Conservation (phyloP, 768 basidiomycete species). For the Tricholoma terreum region DNA sequence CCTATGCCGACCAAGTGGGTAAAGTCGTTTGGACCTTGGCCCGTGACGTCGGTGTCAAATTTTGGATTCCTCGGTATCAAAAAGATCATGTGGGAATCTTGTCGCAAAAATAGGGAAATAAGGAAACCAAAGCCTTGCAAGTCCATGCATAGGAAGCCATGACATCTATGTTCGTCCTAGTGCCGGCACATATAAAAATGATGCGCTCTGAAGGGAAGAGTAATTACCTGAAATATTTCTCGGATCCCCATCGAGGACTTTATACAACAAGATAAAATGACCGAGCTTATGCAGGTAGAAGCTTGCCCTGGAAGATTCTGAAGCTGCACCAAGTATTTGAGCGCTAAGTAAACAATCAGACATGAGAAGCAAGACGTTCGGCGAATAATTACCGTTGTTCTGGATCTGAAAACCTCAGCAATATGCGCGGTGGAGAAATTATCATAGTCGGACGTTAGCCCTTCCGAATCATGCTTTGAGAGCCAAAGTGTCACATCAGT, state of each 20-base stretch:
- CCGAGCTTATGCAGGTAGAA: not conserved
- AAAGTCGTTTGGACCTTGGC: too few species aligned
- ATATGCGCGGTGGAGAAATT: constrained; percentile 24
- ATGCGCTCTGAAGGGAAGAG: not conserved
- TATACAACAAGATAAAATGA: not conserved
- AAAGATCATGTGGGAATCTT: too few species aligned
- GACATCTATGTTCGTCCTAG: too few species aligned
- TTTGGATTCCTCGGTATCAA: too few species aligned
- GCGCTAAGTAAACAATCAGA: constrained; percentile 24
- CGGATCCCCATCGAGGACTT: not conserved
- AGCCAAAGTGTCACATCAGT: constrained; percentile 78
- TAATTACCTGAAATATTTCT: not conserved
- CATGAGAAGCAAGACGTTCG: not conserved
- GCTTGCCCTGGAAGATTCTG: constrained; percentile 30
- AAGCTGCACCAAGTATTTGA: constrained; percentile 40
- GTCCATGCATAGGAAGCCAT: too few species aligned
- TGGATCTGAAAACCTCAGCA: constrained; percentile 44
- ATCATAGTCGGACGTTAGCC: constrained; percentile 14
- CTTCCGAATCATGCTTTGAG: constrained; percentile 22
- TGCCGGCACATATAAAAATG: not conserved
- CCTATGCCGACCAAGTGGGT: too few species aligned
- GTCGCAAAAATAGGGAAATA: too few species aligned
- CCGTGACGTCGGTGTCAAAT: too few species aligned
- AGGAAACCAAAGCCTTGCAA: too few species aligned
- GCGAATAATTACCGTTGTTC: constrained; percentile 30